Evolutionary conservation across 768 basidiomycete genomes (phyloP).

Genomic region (Leucocoprinus sp.): DNA sequence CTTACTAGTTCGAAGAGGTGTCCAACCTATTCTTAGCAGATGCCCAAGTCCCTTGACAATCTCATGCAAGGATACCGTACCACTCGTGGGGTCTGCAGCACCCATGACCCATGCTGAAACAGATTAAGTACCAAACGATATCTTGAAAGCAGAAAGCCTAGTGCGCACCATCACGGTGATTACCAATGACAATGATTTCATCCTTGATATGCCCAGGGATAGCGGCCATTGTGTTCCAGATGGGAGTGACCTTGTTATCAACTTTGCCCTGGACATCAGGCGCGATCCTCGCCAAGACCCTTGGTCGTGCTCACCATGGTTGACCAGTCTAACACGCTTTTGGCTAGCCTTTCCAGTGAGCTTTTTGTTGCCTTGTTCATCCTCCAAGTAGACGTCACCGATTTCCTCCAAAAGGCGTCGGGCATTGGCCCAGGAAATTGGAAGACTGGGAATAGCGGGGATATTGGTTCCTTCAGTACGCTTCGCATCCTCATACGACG

Average conservation of each 20-base stretch:
- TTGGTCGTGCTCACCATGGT: conserved; percentile 34
- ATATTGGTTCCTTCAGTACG: conserved; percentile 52
- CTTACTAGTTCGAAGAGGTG: conserved; percentile 56
- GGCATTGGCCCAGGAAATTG: conserved; percentile 84
- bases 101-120: conserved; percentile 66
- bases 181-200: conserved; percentile 82
- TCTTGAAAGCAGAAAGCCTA: not conserved
- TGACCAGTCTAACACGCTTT: conserved; percentile 42
- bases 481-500: conserved; percentile 77
- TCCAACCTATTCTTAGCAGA: conserved; percentile 70
- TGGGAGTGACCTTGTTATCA: conserved; percentile 71
- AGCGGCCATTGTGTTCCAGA: conserved; percentile 80
- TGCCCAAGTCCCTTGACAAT: conserved; percentile 67
- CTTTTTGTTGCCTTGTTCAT: conserved; percentile 21
- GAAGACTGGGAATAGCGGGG: conserved; percentile 78
- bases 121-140: not conserved
- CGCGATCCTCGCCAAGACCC: not conserved
- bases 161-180: conserved; percentile 75
- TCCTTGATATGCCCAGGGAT: conserved; percentile 79
- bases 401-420: conserved; percentile 55
- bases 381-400: conserved; percentile 25
- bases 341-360: conserved; percentile 45
- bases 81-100: conserved; percentile 71
- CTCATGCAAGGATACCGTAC: conserved; percentile 73
- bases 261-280: conserved; percentile 31